Conservation (phyloP, 192 early-diverging fungal species). For the Tieghemiomyces parasiticus region DNA sequence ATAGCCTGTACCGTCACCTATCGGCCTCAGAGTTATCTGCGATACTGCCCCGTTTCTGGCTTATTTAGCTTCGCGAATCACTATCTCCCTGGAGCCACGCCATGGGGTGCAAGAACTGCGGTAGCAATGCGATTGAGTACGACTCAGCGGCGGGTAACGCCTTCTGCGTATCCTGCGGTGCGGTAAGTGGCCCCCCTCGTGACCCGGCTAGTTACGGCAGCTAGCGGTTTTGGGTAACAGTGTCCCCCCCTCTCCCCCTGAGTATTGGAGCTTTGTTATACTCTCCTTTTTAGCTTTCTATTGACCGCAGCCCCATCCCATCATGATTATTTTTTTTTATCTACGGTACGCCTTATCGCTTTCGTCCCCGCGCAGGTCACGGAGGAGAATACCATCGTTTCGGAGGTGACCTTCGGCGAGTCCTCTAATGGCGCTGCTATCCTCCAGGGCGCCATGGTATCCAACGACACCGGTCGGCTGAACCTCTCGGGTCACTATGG, state of each 20-base stretch:
- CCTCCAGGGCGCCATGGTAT: slow-evolving; percentile 56
- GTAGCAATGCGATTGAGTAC: slow-evolving; percentile 44
- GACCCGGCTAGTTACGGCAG: background rate
- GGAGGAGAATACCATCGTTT: slow-evolving; percentile 85
- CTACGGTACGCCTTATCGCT: background rate
- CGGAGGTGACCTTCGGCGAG: slow-evolving; percentile 86
- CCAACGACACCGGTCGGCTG: slow-evolving; percentile 41
- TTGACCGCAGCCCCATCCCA: background rate
- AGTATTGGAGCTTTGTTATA: slow-evolving; percentile 5
- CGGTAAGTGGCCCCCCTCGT: slow-evolving; percentile 17
- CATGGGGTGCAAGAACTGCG: slow-evolving; percentile 42
- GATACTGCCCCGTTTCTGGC: too few relatives aligned
- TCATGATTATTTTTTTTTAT: background rate
- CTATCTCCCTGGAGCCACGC: too few relatives aligned
- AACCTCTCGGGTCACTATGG: slow-evolving; percentile 22
- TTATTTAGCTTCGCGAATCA: too few relatives aligned
- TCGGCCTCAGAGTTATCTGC: too few relatives aligned
- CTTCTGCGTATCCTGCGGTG: slow-evolving; percentile 46
- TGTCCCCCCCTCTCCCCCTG: background rate
- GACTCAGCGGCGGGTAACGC: slow-evolving; percentile 55
- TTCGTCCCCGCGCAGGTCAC: slow-evolving; percentile 46
- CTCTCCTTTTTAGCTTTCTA: slow-evolving; percentile 4
- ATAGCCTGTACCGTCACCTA: too few relatives aligned
- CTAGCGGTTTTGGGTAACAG: background rate
- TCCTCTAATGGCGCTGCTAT: slow-evolving; percentile 69